A percentile compares a stretch with the other conserved stretches of the same genome.
These are phyloP conservation scores for Psilocybe sp. DNA, from an alignment of 768 basidiomycete genomes.

Conservation along the genomic window DNA sequence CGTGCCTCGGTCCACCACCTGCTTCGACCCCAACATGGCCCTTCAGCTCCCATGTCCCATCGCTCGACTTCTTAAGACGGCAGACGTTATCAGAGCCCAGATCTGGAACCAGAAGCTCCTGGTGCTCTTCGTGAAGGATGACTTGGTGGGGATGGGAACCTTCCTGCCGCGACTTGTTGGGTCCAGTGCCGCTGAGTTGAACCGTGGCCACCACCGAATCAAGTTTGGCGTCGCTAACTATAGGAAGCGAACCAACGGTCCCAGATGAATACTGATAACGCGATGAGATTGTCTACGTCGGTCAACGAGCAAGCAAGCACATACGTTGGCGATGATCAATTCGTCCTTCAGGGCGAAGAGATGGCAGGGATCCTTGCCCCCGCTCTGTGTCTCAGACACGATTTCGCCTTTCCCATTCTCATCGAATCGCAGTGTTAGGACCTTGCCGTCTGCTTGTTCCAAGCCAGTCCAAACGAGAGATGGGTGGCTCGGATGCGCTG, in stretches of 20 bases:
- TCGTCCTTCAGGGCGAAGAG: constrained; percentile 55
- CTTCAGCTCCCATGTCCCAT: constrained; percentile 47
- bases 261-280: constrained; percentile 65
- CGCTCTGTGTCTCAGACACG: constrained; percentile 47
- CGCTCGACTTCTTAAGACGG: constrained; percentile 41
- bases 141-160: constrained; percentile 79
- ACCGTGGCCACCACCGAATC: constrained; percentile 31
- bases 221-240: constrained; percentile 49
- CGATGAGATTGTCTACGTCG: neutral
- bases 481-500: constrained; percentile 51
- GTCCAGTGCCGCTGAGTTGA: constrained; percentile 55
- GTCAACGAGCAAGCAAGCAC: constrained; percentile 24
- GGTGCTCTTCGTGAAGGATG: constrained; percentile 40
- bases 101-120: constrained; percentile 71
- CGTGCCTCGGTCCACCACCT: constrained; percentile 73
- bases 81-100: constrained; percentile 72
- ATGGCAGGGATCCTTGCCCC: constrained; percentile 64
- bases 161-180: constrained; percentile 65
- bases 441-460: constrained; percentile 65
- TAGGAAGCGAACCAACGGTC: constrained; percentile 51
- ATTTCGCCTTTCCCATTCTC: constrained; percentile 49
- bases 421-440: constrained; percentile 58
- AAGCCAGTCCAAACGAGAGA: constrained; percentile 64
- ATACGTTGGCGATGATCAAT: constrained; percentile 69
- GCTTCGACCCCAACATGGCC: constrained; percentile 45